A percentile compares a stretch with the other conserved stretches of the same genome.
Evolutionary conservation across 208 protist species (phyloP).

Genomic region (Endotrypanum monterogeii): DNA sequence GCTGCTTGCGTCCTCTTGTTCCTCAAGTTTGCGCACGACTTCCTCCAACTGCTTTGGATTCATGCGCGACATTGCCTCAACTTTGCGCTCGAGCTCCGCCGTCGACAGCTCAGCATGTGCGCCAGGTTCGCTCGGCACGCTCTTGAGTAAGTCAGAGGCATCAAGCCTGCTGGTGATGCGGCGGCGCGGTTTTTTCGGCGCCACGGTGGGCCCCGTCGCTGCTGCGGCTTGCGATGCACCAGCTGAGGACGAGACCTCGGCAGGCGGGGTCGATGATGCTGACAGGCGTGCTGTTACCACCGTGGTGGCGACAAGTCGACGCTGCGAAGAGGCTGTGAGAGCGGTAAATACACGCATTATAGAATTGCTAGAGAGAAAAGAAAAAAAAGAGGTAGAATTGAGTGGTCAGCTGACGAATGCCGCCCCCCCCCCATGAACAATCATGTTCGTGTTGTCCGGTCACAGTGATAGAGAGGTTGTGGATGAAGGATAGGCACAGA

Average conservation of each 20-base stretch:
- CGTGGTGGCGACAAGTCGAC: neutral
- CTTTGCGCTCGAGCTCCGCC: conserved; percentile 82
- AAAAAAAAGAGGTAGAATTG: neutral
- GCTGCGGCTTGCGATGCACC: neutral
- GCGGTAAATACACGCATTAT: conserved; percentile 17
- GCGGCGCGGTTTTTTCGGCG: conserved; percentile 65
- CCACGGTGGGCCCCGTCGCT: conserved; percentile 35
- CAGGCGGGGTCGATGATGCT: neutral
- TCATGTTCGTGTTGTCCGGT: too few species aligned
- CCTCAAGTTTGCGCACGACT: conserved; percentile 57
- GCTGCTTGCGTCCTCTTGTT: conserved; percentile 71
- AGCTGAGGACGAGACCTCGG: neutral
- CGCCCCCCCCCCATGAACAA: too few species aligned
- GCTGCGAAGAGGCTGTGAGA: neutral
- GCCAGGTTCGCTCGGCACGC: conserved; percentile 75
- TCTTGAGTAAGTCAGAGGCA: conserved; percentile 54
- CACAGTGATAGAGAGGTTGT: neutral
- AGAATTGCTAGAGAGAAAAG: too few species aligned
- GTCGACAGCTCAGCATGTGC: conserved; percentile 84
- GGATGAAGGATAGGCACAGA: too few species aligned
- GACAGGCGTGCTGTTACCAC: neutral
- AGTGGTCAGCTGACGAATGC: neutral
- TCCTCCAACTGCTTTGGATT: conserved; percentile 73
- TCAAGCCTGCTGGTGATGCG: conserved; percentile 62
- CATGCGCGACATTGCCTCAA: conserved; percentile 77